Percentiles rank a stretch among this genome's conserved stretches.
Conservation (phyloP, 2,329 filamentous ascomycete genomes). For the Dactylellina cionopaga region DNA sequence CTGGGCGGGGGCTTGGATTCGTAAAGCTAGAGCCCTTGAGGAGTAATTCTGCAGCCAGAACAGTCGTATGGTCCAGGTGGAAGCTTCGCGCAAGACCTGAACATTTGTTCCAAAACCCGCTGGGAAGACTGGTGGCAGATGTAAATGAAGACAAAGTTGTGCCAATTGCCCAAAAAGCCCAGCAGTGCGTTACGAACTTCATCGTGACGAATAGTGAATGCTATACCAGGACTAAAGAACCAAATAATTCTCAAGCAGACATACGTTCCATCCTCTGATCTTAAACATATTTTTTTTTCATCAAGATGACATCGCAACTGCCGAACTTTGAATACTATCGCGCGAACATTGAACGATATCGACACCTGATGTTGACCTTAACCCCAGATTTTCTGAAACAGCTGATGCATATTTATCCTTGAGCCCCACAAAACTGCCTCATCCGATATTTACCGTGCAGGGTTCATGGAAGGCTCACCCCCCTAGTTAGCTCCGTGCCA, state of each 20-base stretch:
- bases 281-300: not conserved
- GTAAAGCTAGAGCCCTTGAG: conserved; percentile 25
- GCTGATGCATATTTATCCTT: not conserved
- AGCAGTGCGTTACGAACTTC: not conserved
- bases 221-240: not conserved
- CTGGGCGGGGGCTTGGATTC: conserved; percentile 11
- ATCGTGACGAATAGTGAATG: not conserved
- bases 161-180: not conserved
- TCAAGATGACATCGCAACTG: not conserved
- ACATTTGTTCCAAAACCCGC: conserved; percentile 16
- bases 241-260: no score
- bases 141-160: not conserved
- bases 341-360: no score
- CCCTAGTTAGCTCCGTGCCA: no score
- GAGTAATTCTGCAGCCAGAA: conserved; percentile 18
- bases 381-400: not conserved
- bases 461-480: no score
- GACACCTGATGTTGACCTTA: not conserved
- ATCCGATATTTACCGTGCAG: not conserved
- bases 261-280: not conserved
- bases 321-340: no score
- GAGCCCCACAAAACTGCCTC: not conserved
- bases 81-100: conserved; percentile 21
- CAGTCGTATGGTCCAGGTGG: conserved; percentile 16
- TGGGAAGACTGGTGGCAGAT: not conserved